Evolutionary conservation across 305 asterid genomes (phyloP), one percentile per base, ranked within the genome.

Genomic region (Plantago rigida): DNA sequence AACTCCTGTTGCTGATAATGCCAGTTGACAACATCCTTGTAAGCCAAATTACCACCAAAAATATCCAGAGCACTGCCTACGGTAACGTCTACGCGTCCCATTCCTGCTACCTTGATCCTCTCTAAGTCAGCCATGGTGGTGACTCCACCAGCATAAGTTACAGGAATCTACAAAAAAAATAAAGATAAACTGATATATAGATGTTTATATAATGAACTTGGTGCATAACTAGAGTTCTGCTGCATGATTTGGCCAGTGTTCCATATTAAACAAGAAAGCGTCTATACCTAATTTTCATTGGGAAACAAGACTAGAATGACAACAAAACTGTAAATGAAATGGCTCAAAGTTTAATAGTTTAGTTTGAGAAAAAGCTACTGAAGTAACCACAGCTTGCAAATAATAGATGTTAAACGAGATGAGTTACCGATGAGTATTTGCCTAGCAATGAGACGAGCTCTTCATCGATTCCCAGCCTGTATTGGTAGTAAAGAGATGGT

Each of bases 111-210:
- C 78, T 80, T 83, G 56, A 88, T 88, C 79, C 76, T 83, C 80
- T 88, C 95, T 74, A 92, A 67, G 79, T 92, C 99, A 47, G 69
- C 86, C 85, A 86, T 80, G 41, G 63, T 66, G 4, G 86, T 86
- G 49, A 88, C 98, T 44, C 98, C 96, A 54, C 96, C 98, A 62
- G 98, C 98, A 69, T 92, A 91, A 45, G 98, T 92, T 71, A 86
- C 95, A 0, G 98, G 98, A 72, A 92, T 88, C 98, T 92, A 60
- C 39, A 75, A 19, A 45, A 22, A 22, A 22, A 22, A 22, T 52
- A 29, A 47, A 22, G 59, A 31, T 29, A 51, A 65, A 59, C 29
- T 2, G 3, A 9, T 41, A 1, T 41, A 8, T 41, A 41, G 46
- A 11, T 1, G 46, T 39, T 8, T 39, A 39, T 41, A 39, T 9